Conservation (phyloP, 1,284 basidiomycete genomes). For the Ustilago crameri region DNA sequence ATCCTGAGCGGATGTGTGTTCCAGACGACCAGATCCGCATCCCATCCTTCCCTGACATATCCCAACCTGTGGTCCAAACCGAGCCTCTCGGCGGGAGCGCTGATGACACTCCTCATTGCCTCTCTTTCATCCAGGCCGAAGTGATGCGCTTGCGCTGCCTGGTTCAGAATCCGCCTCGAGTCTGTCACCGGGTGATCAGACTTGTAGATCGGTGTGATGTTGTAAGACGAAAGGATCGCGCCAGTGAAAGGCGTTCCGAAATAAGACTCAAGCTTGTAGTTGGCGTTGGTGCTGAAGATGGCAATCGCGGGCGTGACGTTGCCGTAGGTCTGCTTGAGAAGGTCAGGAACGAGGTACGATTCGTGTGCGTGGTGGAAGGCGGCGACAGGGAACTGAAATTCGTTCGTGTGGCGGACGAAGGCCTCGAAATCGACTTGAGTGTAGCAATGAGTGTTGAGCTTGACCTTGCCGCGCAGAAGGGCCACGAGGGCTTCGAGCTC, state of each 20-base stretch:
- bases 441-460: constrained; percentile 70
- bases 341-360: constrained; percentile 82
- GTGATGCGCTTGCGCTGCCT: constrained; percentile 88
- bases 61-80: constrained; percentile 86
- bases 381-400: constrained; percentile 77
- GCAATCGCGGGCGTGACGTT: constrained; percentile 76
- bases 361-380: constrained; percentile 86
- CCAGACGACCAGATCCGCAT: constrained; percentile 84
- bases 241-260: constrained; percentile 86
- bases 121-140: constrained; percentile 74
- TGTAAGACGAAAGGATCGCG: constrained; percentile 77
- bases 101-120: constrained; percentile 78
- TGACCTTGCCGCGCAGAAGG: constrained; percentile 80
- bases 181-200: constrained; percentile 79
- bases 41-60: constrained; percentile 75
- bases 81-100: constrained; percentile 79
- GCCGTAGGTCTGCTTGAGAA: constrained; percentile 77
- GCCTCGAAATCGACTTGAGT: constrained; percentile 78
- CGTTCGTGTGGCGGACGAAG: constrained; percentile 76
- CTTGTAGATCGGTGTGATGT: constrained; percentile 77
- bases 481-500: constrained; percentile 88
- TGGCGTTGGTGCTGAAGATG: constrained; percentile 77
- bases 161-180: constrained; percentile 81
- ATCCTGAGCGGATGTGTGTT: constrained; percentile 81
- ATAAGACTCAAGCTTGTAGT: constrained; percentile 87